These are phyloP conservation scores for Tympanopsis confertula DNA, from an alignment of 2,329 filamentous ascomycete species.

Conservation along the genomic window DNA sequence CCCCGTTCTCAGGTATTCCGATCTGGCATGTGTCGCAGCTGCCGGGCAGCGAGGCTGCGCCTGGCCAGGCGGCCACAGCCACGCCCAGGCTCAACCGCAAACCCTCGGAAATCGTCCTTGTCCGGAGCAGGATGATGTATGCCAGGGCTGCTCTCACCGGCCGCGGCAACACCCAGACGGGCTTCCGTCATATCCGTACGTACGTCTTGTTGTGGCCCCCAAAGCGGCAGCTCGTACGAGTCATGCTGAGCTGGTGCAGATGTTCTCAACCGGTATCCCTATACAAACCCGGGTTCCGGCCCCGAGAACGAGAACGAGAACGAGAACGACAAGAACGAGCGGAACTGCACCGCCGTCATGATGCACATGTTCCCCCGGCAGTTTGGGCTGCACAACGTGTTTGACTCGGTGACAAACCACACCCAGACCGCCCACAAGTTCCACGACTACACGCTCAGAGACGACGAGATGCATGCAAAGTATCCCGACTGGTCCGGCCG, in stretches of 20 bases:
- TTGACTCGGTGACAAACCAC: constrained; percentile 56
- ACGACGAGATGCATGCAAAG: constrained; percentile 58
- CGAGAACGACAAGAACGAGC: constrained; percentile 20
- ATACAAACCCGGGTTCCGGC: constrained; percentile 10
- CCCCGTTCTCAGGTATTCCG: constrained; percentile 27
- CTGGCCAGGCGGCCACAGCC: constrained; percentile 7
- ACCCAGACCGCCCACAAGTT: constrained; percentile 61
- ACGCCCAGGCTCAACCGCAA: constrained; percentile 2
- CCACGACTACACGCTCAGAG: constrained; percentile 76
- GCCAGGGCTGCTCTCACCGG: constrained; percentile 61
- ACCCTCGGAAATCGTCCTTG: constrained; percentile 54
- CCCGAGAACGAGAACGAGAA: constrained; percentile 1
- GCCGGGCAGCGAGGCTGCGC: constrained; percentile 11
- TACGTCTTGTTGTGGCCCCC: constrained; percentile 5
- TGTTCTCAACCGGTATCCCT: constrained; percentile 62
- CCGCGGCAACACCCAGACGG: constrained; percentile 56
- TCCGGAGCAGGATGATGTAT: constrained; percentile 79
- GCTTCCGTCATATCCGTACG: constrained; percentile 72
- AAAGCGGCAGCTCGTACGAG: constrained; percentile 6
- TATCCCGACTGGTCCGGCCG: constrained; percentile 17
- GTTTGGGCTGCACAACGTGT: constrained; percentile 86
- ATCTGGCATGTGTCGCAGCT: constrained; percentile 27
- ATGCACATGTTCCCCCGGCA: constrained; percentile 91
- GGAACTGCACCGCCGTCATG: constrained; percentile 60
- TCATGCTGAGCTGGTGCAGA: constrained; percentile 37